Conservation (phyloP, 495 filamentous ascomycete genomes). For the Aspergillus steynii region DNA sequence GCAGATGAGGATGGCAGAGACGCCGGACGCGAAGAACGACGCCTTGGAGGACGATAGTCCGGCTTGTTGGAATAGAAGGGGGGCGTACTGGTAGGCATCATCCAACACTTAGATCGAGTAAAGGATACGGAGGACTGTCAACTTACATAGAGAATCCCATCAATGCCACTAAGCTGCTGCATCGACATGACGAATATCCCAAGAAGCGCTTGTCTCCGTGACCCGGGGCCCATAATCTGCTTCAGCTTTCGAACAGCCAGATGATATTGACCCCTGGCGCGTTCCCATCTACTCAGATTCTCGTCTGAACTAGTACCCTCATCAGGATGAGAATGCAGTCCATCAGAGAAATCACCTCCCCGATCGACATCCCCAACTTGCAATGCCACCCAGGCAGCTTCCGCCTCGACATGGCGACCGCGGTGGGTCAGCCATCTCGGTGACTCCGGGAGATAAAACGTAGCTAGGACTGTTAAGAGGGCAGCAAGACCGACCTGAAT, state of each 20-base stretch:
- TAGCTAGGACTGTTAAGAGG: constrained; percentile 35
- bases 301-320: too few species aligned
- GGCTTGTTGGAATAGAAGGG: constrained; percentile 53
- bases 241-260: neutral
- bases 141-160: constrained; percentile 54
- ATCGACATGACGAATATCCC: constrained; percentile 47
- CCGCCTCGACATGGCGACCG: constrained; percentile 37
- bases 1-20: constrained; percentile 53
- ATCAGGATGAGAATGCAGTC: too few species aligned
- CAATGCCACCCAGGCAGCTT: constrained; percentile 27
- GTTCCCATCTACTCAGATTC: too few species aligned
- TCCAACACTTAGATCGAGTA: neutral
- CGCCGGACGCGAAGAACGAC: constrained; percentile 56
- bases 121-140: neutral
- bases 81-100: constrained; percentile 43
- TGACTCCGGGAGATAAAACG: constrained; percentile 44
- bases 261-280: neutral
- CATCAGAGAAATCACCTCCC: too few species aligned
- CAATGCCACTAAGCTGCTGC: constrained; percentile 50
- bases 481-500: constrained; percentile 44
- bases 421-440: constrained; percentile 51
- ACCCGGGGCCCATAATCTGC: too few species aligned
- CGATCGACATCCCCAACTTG: too few species aligned
- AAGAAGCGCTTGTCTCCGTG: constrained; percentile 10
- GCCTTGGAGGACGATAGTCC: constrained; percentile 49